Percentiles rank a stretch among this genome's conserved stretches.
Conservation (phyloP, 805 yeast species). For the Zygotorulaspora sp. region DNA sequence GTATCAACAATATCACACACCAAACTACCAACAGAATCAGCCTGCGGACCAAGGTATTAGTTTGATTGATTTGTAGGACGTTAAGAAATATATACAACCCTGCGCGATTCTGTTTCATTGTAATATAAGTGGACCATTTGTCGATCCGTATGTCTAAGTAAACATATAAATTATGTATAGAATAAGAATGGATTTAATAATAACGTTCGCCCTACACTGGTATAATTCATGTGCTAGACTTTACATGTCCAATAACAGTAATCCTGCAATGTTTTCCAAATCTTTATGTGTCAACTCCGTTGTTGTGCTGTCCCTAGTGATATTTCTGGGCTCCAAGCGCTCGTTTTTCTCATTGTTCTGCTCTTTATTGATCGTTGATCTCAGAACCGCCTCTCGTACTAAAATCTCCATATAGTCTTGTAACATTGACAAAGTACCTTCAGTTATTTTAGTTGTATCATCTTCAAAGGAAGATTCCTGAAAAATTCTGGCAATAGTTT, state of each 20-base stretch:
- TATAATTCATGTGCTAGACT: too few relatives aligned
- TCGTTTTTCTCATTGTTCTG: constrained; percentile 2
- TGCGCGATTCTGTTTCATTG: constrained; percentile 2
- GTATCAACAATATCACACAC: not conserved
- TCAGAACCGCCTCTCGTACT: constrained; percentile 29
- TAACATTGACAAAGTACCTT: constrained; percentile 19
- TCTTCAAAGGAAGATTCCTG: constrained; percentile 20
- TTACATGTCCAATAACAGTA: constrained; percentile 32
- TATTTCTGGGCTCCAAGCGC: not conserved
- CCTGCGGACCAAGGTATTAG: constrained; percentile 30
- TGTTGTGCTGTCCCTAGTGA: constrained; percentile 3
- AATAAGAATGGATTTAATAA: not conserved
- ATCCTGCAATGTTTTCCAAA: constrained; percentile 31
- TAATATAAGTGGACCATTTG: constrained; percentile 7
- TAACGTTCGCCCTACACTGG: too few relatives aligned
- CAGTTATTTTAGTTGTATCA: constrained; percentile 22
- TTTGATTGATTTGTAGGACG: constrained; percentile 28
- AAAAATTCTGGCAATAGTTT: constrained; percentile 26
- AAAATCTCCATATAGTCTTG: constrained; percentile 29
- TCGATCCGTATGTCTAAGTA: constrained; percentile 2
- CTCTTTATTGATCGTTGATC: constrained; percentile 29
- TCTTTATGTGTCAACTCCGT: constrained; percentile 25
- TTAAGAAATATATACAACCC: not conserved
- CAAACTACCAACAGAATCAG: constrained; percentile 39
- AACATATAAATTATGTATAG: constrained; percentile 1